Conservation (phyloP, 1,284 basidiomycete genomes). For the Boletus nobilissimus region DNA sequence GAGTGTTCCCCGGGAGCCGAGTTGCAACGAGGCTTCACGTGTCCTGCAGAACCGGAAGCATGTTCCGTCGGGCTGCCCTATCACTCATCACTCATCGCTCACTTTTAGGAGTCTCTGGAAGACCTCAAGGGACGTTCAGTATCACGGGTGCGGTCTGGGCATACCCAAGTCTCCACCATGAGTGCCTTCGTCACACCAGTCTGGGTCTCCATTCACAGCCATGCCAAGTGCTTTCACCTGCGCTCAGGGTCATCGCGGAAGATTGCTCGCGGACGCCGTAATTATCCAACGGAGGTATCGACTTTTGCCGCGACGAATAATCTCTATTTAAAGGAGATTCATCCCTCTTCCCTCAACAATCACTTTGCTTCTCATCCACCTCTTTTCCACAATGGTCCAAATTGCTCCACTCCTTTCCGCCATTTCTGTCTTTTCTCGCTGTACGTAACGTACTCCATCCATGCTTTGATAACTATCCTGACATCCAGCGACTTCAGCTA, state of each 20-base stretch:
- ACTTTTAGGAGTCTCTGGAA: too few relatives aligned
- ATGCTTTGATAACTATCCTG: not conserved
- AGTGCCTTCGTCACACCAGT: too few relatives aligned
- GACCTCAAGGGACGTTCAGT: too few relatives aligned
- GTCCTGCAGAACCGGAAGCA: too few relatives aligned
- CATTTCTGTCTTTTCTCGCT: slow-evolving; percentile 26
- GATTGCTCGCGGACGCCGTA: not conserved
- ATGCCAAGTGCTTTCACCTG: not conserved
- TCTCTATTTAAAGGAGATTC: slow-evolving; percentile 11
- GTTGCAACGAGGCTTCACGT: too few relatives aligned
- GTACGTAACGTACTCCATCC: slow-evolving; percentile 19
- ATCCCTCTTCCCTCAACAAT: not conserved
- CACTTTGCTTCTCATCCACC: not conserved
- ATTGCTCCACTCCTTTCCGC: slow-evolving; percentile 31
- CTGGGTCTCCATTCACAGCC: too few relatives aligned
- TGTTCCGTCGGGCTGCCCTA: too few relatives aligned
- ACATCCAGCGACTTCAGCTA: slow-evolving; percentile 11
- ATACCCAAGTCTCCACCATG: too few relatives aligned
- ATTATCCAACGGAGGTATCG: not conserved
- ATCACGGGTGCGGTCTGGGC: too few relatives aligned
- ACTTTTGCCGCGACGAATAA: not conserved
- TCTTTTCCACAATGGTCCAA: slow-evolving; percentile 35
- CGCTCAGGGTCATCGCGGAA: not conserved
- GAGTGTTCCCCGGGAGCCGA: too few relatives aligned
- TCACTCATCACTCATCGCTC: too few relatives aligned